Conservation (phyloP, 805 yeast genomes). For the Yarrowia porcina region DNA sequence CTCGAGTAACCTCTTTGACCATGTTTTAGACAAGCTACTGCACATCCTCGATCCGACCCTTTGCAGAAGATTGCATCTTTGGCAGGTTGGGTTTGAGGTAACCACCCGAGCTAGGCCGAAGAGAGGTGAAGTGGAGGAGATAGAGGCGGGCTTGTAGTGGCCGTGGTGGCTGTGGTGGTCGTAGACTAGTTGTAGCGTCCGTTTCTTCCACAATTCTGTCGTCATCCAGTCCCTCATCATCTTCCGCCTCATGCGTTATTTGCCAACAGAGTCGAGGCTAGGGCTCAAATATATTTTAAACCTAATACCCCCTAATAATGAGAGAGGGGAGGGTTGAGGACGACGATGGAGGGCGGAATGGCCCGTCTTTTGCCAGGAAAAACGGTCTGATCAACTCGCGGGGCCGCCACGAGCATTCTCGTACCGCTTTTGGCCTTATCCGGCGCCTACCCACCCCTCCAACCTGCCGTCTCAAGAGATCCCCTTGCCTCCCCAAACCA, state of each 20-base stretch:
- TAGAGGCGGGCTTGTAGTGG: too few relatives aligned
- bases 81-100: slow-evolving; percentile 10
- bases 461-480: too few relatives aligned
- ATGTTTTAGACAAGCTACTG: not conserved
- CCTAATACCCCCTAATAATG: slow-evolving; percentile 23
- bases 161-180: too few relatives aligned
- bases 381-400: not conserved
- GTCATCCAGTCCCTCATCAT: not conserved
- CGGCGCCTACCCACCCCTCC: too few relatives aligned
- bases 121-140: too few relatives aligned
- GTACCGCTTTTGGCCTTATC: slow-evolving; percentile 7
- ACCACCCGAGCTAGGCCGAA: too few relatives aligned
- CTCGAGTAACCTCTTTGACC: not conserved
- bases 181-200: too few relatives aligned
- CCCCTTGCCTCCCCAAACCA: too few relatives aligned
- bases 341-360: not conserved
- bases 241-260: slow-evolving; percentile 24
- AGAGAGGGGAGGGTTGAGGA: not conserved
- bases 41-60: slow-evolving; percentile 25
- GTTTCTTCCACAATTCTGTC: too few relatives aligned
- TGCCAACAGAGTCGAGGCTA: slow-evolving; percentile 25
- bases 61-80: slow-evolving; percentile 15
- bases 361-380: not conserved
- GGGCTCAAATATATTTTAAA: slow-evolving; percentile 25
- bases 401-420: not conserved